These are phyloP conservation scores for Toxicodendron radicans DNA, from an alignment of 345 rosid species.

Conservation along the genomic window DNA sequence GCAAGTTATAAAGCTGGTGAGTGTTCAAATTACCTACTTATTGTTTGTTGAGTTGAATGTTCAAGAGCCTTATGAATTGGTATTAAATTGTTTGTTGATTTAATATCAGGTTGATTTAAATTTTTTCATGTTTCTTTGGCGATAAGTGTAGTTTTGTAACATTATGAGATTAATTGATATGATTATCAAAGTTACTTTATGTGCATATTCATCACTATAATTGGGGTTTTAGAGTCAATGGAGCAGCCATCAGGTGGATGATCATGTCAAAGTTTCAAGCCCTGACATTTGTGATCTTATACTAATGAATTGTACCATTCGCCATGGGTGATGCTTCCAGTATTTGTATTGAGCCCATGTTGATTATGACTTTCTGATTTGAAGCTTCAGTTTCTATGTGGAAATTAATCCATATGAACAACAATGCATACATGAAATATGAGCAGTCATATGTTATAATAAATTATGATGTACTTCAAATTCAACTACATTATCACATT, in stretches of 20 bases:
- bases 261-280: neutral
- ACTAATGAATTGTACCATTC: neutral
- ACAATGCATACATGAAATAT: neutral
- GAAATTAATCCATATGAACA: neutral
- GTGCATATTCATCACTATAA: neutral
- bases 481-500: neutral
- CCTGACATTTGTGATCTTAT: neutral
- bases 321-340: neutral
- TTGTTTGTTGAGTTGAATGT: neutral
- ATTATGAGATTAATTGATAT: neutral
- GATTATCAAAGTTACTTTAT: neutral
- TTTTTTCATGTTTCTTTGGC: neutral
- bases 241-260: neutral
- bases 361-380: neutral
- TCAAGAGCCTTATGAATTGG: neutral
- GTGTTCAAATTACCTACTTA: slow-evolving; percentile 13
- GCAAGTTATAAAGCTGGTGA: slow-evolving; percentile 60
- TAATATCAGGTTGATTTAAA: neutral
- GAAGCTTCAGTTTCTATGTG: neutral
- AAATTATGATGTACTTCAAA: neutral
- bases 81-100: neutral
- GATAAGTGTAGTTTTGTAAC: neutral
- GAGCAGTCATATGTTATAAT: neutral
- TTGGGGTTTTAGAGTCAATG: neutral
- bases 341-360: neutral